Evolutionary conservation across 306 rosid genomes (phyloP).

Genomic region (Psophocarpus tetragonolobus): DNA sequence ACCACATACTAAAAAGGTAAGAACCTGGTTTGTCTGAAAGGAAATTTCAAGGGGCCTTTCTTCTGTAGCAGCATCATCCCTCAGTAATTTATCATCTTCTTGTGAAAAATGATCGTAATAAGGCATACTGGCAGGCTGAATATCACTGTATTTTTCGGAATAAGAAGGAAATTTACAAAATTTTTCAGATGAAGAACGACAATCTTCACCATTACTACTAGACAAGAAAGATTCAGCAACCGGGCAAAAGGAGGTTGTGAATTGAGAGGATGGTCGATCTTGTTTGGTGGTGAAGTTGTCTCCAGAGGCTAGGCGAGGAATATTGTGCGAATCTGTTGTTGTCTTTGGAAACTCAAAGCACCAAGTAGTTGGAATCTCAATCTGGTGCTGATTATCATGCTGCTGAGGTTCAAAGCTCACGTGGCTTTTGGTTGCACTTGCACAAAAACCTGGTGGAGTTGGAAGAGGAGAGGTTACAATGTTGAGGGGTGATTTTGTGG

Average conservation of each 20-base stretch:
- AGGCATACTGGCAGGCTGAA: constrained; percentile 21
- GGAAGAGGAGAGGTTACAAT: constrained; percentile 27
- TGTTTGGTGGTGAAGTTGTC: constrained; percentile 30
- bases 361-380: constrained; percentile 26
- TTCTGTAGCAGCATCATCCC: constrained; percentile 29
- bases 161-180: constrained; percentile 7
- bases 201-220: constrained; percentile 4
- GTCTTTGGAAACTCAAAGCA: constrained; percentile 33
- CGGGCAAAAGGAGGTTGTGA: constrained; percentile 33
- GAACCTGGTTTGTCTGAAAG: constrained; percentile 45
- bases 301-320: constrained; percentile 31
- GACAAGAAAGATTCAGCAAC: constrained; percentile 42
- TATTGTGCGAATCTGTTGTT: constrained; percentile 12
- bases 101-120: constrained; percentile 10
- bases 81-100: constrained; percentile 11
- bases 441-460: constrained; percentile 19
- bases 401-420: constrained; percentile 27
- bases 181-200: constrained; percentile 31
- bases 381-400: constrained; percentile 11
- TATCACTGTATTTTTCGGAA: not conserved
- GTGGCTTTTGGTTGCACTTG: not conserved
- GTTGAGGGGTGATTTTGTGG: constrained; percentile 24
- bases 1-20: constrained; percentile 2
- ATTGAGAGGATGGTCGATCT: constrained; percentile 19
- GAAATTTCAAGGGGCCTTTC: constrained; percentile 30